Percentiles rank a stretch among this genome's conserved stretches.
Evolutionary conservation across 495 filamentous ascomycete species (phyloP).

Genomic region (Sordaria brevicollis): DNA sequence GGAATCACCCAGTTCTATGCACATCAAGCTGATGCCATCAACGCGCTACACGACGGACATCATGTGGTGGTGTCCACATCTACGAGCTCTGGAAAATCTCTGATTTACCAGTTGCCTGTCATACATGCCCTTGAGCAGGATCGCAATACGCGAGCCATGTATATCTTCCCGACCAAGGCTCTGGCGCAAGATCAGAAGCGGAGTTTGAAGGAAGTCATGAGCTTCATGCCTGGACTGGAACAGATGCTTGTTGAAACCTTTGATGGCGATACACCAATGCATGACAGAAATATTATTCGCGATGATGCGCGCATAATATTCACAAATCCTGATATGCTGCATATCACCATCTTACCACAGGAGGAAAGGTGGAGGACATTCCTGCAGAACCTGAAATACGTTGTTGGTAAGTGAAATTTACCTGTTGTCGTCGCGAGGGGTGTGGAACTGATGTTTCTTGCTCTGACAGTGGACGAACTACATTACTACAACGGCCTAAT

Average conservation of each 20-base stretch:
- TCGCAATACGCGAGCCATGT: slow-evolving; percentile 72
- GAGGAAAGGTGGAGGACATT: slow-evolving; percentile 86
- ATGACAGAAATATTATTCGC: slow-evolving; percentile 63
- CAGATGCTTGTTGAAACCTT: slow-evolving; percentile 80
- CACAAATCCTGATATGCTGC: slow-evolving; percentile 97
- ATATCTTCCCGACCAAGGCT: slow-evolving; percentile 97
- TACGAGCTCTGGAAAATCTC: slow-evolving; percentile 89
- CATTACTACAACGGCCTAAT: slow-evolving; percentile 96
- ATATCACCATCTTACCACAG: slow-evolving; percentile 86
- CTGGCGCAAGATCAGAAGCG: slow-evolving; percentile 90
- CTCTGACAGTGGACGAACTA: slow-evolving; percentile 55
- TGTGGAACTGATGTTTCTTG: neutral
- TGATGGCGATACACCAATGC: slow-evolving; percentile 87
- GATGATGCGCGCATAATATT: slow-evolving; percentile 92
- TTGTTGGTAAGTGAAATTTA: slow-evolving; percentile 50
- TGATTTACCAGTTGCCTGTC: slow-evolving; percentile 95
- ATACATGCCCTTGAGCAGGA: slow-evolving; percentile 79
- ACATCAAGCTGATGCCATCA: slow-evolving; percentile 93
- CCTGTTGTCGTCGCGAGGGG: neutral
- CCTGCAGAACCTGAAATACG: slow-evolving; percentile 78
- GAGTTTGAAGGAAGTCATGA: slow-evolving; percentile 74
- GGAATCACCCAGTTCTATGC: slow-evolving; percentile 82
- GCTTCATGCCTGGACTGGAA: slow-evolving; percentile 68
- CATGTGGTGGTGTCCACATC: slow-evolving; percentile 92
- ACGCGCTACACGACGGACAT: slow-evolving; percentile 68